Conservation (phyloP, 768 basidiomycete genomes). For the Leccinum arenicola region DNA sequence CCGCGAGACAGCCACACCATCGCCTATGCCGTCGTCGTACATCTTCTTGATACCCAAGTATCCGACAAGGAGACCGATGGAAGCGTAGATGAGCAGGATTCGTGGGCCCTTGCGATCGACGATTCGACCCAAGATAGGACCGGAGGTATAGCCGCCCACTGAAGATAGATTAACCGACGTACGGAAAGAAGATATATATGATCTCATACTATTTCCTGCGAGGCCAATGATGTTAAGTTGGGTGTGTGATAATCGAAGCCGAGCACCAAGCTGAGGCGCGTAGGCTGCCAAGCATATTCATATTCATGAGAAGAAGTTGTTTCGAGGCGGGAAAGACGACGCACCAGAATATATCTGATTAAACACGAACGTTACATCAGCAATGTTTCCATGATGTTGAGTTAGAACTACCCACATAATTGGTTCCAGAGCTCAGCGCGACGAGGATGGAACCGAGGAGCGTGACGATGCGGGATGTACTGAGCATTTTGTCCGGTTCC, state of each 20-base stretch:
- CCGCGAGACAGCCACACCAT: constrained; percentile 36
- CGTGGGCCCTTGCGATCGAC: constrained; percentile 74
- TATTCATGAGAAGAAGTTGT: background rate
- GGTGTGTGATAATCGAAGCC: constrained; percentile 73
- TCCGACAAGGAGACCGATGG: constrained; percentile 59
- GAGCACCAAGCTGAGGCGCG: constrained; percentile 80
- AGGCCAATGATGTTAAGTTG: constrained; percentile 78
- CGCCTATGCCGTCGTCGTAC: constrained; percentile 53
- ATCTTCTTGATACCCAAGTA: constrained; percentile 73
- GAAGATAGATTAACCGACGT: background rate
- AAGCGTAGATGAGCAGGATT: constrained; percentile 58
- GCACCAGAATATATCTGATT: constrained; percentile 31
- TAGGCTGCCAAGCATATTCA: constrained; percentile 53
- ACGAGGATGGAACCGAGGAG: constrained; percentile 59
- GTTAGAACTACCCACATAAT: constrained; percentile 54
- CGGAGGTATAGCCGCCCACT: constrained; percentile 77
- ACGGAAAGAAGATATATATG: background rate
- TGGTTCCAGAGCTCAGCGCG: constrained; percentile 64
- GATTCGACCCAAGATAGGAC: constrained; percentile 77
- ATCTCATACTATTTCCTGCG: constrained; percentile 65
- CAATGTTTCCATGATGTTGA: background rate
- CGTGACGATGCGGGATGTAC: constrained; percentile 42
- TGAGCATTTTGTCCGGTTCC: constrained; percentile 31
- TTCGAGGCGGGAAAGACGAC: background rate
- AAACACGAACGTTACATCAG: constrained; percentile 16